Percentiles rank a stretch among this genome's conserved stretches.
These are phyloP conservation scores for Elongisporangium anandrum DNA, from an alignment of 352 stramenopile species.

Conservation along the genomic window DNA sequence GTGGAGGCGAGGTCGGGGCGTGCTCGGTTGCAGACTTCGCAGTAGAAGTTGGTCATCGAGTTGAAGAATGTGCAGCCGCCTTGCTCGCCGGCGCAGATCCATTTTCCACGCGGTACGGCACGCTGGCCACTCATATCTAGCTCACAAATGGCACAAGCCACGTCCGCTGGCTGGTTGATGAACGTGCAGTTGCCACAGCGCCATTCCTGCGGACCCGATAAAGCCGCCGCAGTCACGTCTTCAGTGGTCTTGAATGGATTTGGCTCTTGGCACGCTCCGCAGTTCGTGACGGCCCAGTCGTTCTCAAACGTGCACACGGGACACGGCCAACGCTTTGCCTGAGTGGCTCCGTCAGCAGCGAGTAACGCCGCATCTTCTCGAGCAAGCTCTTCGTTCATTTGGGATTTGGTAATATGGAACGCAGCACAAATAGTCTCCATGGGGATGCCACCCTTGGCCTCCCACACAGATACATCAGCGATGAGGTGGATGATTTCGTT, in stretches of 20 bases:
- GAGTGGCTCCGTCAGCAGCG: slow-evolving; percentile 6
- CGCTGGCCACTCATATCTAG: slow-evolving; percentile 75
- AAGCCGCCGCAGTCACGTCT: slow-evolving; percentile 9
- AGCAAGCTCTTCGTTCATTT: slow-evolving; percentile 54
- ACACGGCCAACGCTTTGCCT: slow-evolving; percentile 43
- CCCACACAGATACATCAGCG: slow-evolving; percentile 41
- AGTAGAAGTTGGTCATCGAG: slow-evolving; percentile 77
- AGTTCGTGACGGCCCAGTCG: slow-evolving; percentile 27
- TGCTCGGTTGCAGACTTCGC: slow-evolving; percentile 86
- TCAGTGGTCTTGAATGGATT: slow-evolving; percentile 36
- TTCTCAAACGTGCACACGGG: slow-evolving; percentile 82
- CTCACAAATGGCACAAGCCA: slow-evolving; percentile 77
- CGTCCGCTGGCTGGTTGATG: slow-evolving; percentile 74
- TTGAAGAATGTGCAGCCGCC: slow-evolving; percentile 89
- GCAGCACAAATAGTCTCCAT: slow-evolving; percentile 72
- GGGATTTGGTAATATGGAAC: slow-evolving; percentile 48
- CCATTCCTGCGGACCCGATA: slow-evolving; percentile 52
- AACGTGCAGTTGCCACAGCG: slow-evolving; percentile 84
- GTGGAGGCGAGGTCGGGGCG: slow-evolving; percentile 67
- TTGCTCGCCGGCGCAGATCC: slow-evolving; percentile 79
- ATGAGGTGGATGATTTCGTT: slow-evolving; percentile 83
- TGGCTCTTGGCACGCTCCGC: slow-evolving; percentile 58
- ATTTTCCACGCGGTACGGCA: slow-evolving; percentile 77
- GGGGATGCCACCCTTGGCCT: slow-evolving; percentile 36
- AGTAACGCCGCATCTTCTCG: slow-evolving; percentile 27